Percentiles rank a stretch among this genome's conserved stretches.
Conservation (phyloP, 2,329 filamentous ascomycete genomes). For the Hymenoscyphus albidus region DNA sequence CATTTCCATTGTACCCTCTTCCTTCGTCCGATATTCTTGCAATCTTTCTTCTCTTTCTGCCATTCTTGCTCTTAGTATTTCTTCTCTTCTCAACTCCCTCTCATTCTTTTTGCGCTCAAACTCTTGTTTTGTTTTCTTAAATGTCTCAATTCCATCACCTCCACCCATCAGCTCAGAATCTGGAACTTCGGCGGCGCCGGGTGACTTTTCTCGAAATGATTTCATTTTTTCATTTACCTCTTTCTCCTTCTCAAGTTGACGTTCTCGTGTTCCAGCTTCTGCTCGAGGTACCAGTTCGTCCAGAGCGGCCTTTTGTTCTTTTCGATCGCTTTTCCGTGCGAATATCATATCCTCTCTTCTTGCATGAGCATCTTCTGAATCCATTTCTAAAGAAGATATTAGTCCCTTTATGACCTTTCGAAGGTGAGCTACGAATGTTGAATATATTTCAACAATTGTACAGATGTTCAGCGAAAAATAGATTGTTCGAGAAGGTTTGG, state of each 20-base stretch:
- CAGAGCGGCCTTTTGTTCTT: constrained; percentile 64
- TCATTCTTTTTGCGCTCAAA: constrained; percentile 76
- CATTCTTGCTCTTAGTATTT: constrained; percentile 67
- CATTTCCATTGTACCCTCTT: constrained; percentile 81
- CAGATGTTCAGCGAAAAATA: too few relatives aligned
- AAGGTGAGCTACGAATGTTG: too few relatives aligned
- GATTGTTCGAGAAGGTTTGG: too few relatives aligned
- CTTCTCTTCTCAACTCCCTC: constrained; percentile 76
- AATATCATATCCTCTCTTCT: constrained; percentile 50
- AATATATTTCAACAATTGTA: too few relatives aligned
- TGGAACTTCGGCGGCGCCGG: constrained; percentile 59
- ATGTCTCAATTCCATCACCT: constrained; percentile 59
- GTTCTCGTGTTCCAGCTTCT: constrained; percentile 76
- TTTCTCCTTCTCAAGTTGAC: constrained; percentile 79
- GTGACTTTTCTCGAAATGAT: constrained; percentile 66
- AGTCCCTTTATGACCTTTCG: constrained; percentile 1
- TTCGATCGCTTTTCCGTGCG: constrained; percentile 61
- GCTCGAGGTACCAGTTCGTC: constrained; percentile 82
- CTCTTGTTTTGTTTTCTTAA: constrained; percentile 62
- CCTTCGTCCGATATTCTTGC: constrained; percentile 66
- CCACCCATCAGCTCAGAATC: constrained; percentile 78
- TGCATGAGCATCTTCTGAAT: constrained; percentile 46
- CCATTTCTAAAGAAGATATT: constrained; percentile 30
- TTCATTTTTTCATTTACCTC: constrained; percentile 70
- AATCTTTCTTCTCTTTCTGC: constrained; percentile 79